Evolutionary conservation across 225 moss, liverwort and hornwort genomes (phyloP), one percentile per base, ranked within the genome.

Genomic region (Neckera pumila): DNA sequence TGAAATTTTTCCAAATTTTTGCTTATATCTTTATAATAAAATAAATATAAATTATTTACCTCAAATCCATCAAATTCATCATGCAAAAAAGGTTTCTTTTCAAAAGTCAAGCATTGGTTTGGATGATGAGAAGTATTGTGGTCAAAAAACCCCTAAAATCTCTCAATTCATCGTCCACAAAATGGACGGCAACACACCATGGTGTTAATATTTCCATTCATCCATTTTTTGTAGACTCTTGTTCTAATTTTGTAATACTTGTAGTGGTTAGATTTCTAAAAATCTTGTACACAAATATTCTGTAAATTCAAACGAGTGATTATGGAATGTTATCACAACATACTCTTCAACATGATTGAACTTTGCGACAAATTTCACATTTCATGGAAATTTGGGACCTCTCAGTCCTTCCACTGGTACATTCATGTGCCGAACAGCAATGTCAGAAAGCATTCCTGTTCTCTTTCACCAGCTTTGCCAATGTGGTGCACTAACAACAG

Each of bases 141-240:
- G 17, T 30, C 2, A 9, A 47, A 17, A 47, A 40, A 38, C 0
- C 6, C 40, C 10, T 7, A 4, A n/a, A n/a, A n/a, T n/a, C n/a
- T n/a, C n/a, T n/a, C 4, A 30, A 15, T 45, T 74, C 18, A 47
- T 30, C 8, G 3, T 11, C 47, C 4, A 45, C 17, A 6, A 45
- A 30, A 11, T 43, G 9, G 2, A 14, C 2, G 1, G 26, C 9
- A 16, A 10, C 7, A 14, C 5, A 3, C 4, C 1, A 38, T 22
- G 23, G 42, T 4, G 51, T 51, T 40, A 38, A 38, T 9, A 25
- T 70, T 71, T 42, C 10, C 27, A 72, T 28, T 26, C 42, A 26
- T 40, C 71, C 8, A 42, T 27, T 3, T 42, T 17, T 3, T 42
- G 5, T 17, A 28, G 9, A 45, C 10, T 43, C 18, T 18, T 18